phyloP scores from a whole-genome alignment of 805 yeast species.

The Cyberlindnera americana region DNA sequence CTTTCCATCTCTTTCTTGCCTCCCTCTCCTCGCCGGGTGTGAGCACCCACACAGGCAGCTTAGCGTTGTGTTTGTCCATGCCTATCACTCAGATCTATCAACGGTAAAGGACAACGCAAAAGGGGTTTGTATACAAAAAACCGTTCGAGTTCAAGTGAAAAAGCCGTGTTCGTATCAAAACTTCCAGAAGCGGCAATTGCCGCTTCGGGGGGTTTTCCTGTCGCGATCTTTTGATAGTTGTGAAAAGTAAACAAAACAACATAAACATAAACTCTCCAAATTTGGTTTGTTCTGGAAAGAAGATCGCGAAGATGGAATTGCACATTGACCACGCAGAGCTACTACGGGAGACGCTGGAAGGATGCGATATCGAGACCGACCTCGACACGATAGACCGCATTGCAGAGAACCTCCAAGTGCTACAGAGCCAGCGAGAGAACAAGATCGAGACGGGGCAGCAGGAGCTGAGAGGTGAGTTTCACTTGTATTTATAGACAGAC shows the following conservation, averaged over 20 bases:
- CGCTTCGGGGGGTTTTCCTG: too few relatives aligned
- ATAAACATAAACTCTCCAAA: not conserved
- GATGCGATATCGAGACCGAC: slow-evolving; percentile 52
- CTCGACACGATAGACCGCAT: slow-evolving; percentile 43
- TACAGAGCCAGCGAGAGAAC: slow-evolving; percentile 31
- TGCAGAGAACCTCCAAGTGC: slow-evolving; percentile 33
- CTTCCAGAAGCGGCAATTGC: too few relatives aligned
- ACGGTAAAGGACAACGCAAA: not conserved
- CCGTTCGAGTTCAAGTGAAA: too few relatives aligned
- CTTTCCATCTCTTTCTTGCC: slow-evolving; percentile 68
- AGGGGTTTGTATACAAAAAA: too few relatives aligned
- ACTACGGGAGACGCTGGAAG: slow-evolving; percentile 40
- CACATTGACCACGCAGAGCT: slow-evolving; percentile 25
- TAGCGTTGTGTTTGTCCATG: slow-evolving; percentile 29
- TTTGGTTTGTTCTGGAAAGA: not conserved
- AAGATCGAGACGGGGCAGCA: slow-evolving; percentile 22
- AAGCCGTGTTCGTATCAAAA: too few relatives aligned
- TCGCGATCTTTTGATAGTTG: too few relatives aligned
- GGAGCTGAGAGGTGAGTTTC: slow-evolving; percentile 17
- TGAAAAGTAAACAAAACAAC: slow-evolving; percentile 3
- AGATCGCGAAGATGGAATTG: too few relatives aligned
- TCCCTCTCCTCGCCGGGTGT: slow-evolving; percentile 75
- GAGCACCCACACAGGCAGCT: slow-evolving; percentile 70
- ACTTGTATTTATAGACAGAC: too few relatives aligned
- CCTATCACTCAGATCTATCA: not conserved